Evolutionary conservation across 2,329 filamentous ascomycete species (phyloP).

Genomic region (Canariomyces notabilis): DNA sequence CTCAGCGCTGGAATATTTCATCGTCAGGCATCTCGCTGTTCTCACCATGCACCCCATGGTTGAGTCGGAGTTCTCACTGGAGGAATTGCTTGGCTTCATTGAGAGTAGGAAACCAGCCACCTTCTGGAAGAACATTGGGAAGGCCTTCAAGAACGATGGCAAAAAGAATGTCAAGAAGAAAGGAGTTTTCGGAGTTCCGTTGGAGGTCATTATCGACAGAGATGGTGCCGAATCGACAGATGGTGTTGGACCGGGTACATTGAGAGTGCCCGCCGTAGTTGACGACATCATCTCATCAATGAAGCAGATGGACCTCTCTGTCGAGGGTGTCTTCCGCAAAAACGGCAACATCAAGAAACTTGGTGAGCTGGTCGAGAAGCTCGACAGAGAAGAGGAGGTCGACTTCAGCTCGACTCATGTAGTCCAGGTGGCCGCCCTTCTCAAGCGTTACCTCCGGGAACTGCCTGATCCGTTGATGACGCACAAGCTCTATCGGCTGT

Average conservation of each 20-base stretch:
- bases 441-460: slow-evolving; percentile 93
- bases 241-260: slow-evolving; percentile 83
- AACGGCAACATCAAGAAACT: slow-evolving; percentile 97
- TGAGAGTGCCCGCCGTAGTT: slow-evolving; percentile 89
- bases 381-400: slow-evolving; percentile 79
- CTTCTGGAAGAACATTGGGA: slow-evolving; percentile 98
- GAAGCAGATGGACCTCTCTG: slow-evolving; percentile 98
- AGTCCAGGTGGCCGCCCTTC: slow-evolving; percentile 84
- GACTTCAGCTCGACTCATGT: slow-evolving; percentile 85
- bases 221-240: slow-evolving; percentile 98
- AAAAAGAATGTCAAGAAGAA: slow-evolving; percentile 79
- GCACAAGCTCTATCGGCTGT: slow-evolving; percentile 87
- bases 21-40: slow-evolving; percentile 90
- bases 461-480: slow-evolving; percentile 93
- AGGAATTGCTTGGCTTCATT: slow-evolving; percentile 87
- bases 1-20: slow-evolving; percentile 93
- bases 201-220: slow-evolving; percentile 85
- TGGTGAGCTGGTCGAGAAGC: slow-evolving; percentile 76
- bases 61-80: slow-evolving; percentile 84
- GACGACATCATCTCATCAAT: slow-evolving; percentile 92
- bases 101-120: slow-evolving; percentile 84
- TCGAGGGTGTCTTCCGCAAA: slow-evolving; percentile 97
- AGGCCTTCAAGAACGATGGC: slow-evolving; percentile 86
- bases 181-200: slow-evolving; percentile 83
- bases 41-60: slow-evolving; percentile 91